Conservation (phyloP, 75 land plant genomes). For the Picea glauca region DNA sequence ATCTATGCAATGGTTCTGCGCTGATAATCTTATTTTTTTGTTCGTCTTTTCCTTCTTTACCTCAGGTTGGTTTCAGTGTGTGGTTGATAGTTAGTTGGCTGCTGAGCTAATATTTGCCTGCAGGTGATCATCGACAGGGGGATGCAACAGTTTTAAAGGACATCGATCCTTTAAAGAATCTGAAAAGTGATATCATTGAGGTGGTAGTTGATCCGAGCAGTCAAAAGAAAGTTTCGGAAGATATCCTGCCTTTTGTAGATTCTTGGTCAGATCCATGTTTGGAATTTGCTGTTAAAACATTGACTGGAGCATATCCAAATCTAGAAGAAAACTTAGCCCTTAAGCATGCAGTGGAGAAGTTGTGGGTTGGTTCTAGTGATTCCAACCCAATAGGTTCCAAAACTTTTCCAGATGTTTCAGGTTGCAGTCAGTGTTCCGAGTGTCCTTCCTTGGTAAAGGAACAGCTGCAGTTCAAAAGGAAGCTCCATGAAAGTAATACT, state of each 20-base stretch:
- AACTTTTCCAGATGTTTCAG: not conserved
- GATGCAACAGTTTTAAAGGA: not conserved
- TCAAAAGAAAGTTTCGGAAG: not conserved
- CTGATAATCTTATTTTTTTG: too few species aligned
- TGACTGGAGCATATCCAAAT: conserved; percentile 5
- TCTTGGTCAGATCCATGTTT: conserved; percentile 9
- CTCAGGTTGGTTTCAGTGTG: too few species aligned
- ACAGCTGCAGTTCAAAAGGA: not conserved
- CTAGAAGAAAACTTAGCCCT: conserved; percentile 8
- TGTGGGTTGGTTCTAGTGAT: not conserved
- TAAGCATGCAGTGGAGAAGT: not conserved
- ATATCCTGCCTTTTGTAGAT: not conserved
- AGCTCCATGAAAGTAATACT: too few species aligned
- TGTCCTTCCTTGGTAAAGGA: not conserved
- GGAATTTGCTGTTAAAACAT: conserved; percentile 6
- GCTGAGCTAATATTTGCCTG: conserved; percentile 6
- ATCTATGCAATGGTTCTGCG: too few species aligned
- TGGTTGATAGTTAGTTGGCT: not conserved
- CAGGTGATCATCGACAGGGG: conserved; percentile 12
- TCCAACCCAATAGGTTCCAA: not conserved
- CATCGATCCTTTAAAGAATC: not conserved
- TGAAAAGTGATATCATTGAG: not conserved
- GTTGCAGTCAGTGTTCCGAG: not conserved
- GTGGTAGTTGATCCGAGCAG: not conserved
- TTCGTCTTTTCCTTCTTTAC: too few species aligned